These are phyloP conservation scores for Elsinoe perseae DNA, from an alignment of 2,329 filamentous ascomycete genomes.

Conservation along the genomic window DNA sequence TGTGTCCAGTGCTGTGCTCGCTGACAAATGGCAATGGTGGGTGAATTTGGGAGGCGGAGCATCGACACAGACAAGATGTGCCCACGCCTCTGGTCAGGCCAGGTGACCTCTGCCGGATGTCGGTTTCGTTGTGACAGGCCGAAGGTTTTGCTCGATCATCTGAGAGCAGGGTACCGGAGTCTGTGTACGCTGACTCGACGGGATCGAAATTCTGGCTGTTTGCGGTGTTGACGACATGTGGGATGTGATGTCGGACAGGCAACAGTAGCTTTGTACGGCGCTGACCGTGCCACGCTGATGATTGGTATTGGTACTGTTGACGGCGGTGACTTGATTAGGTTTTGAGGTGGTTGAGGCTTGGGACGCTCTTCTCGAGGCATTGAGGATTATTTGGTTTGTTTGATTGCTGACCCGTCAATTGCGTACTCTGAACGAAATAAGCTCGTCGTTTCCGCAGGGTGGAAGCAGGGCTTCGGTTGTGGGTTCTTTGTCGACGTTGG, in stretches of 20 bases:
- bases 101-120: slow-evolving; percentile 2
- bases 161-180: slow-evolving; percentile 6
- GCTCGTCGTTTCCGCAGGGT: background rate
- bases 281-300: slow-evolving; percentile 4
- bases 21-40: background rate
- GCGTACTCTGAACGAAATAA: background rate
- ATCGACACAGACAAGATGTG: slow-evolving; percentile 1
- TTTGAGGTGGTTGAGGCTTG: background rate
- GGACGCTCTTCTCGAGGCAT: background rate
- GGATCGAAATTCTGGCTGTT: background rate
- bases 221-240: slow-evolving; percentile 8
- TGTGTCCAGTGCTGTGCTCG: slow-evolving; percentile 5
- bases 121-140: background rate
- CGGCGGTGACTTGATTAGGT: background rate
- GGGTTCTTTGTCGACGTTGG: background rate
- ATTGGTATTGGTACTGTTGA: background rate
- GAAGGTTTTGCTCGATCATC: background rate
- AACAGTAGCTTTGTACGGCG: slow-evolving; percentile 1
- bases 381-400: background rate
- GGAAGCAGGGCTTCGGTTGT: background rate
- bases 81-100: background rate
- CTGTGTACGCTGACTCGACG: slow-evolving; percentile 8
- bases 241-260: background rate
- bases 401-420: background rate
- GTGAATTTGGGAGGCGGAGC: background rate